Percentiles rank a stretch among this genome's conserved stretches.
These are phyloP conservation scores for Ascochyta pisi DNA, from an alignment of 2,329 filamentous ascomycete genomes.

Conservation along the genomic window DNA sequence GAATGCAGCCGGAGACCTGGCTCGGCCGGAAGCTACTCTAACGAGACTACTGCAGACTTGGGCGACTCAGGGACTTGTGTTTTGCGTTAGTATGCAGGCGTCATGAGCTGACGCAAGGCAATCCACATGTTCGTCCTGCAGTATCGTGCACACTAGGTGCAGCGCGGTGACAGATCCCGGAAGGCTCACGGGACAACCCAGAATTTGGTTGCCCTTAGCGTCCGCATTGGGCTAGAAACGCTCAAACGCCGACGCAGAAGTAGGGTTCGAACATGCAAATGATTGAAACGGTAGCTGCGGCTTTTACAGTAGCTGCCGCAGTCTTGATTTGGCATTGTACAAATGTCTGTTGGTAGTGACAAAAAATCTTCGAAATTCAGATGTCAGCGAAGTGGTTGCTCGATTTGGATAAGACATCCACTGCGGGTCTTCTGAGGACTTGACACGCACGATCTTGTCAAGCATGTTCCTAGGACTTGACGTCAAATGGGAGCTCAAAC, in stretches of 20 bases:
- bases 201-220: conserved; percentile 12
- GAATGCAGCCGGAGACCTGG: neutral
- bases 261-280: conserved; percentile 3
- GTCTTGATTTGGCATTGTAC: neutral
- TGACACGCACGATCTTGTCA: neutral
- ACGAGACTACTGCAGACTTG: conserved; percentile 6
- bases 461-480: neutral
- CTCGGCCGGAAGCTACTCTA: neutral
- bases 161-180: conserved; percentile 5
- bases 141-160: neutral
- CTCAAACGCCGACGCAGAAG: conserved; percentile 2
- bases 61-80: neutral
- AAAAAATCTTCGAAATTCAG: neutral
- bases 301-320: conserved; percentile 4
- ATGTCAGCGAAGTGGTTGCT: neutral
- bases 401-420: neutral
- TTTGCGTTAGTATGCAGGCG: conserved; percentile 3
- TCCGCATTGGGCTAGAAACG: conserved; percentile 1
- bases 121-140: conserved; percentile 1
- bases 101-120: conserved; percentile 7
- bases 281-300: neutral
- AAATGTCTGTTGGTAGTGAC: neutral
- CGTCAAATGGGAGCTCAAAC: neutral
- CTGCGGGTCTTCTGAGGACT: neutral
- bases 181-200: neutral